Percentiles rank a stretch among this genome's conserved stretches.
These are phyloP conservation scores for Volutella citrinella DNA, from an alignment of 2,329 filamentous ascomycete genomes.

Conservation along the genomic window DNA sequence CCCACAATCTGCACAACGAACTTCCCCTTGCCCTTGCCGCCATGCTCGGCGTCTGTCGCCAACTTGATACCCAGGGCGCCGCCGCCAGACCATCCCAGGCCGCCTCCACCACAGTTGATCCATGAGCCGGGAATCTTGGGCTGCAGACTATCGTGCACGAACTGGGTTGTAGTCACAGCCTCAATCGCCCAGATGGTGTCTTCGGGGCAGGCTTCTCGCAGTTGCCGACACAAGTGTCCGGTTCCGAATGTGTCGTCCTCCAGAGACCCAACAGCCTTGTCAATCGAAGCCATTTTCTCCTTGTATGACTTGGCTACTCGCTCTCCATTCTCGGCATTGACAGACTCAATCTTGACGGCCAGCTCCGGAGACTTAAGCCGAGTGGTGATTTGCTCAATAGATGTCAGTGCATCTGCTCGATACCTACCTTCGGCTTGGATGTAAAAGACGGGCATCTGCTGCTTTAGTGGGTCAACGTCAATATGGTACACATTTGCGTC, in stretches of 20 bases:
- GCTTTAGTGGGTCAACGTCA: conserved; percentile 64
- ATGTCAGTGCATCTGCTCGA: conserved; percentile 60
- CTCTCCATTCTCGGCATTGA: conserved; percentile 27
- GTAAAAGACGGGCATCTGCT: conserved; percentile 73
- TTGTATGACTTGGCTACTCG: conserved; percentile 56
- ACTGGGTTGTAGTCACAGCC: conserved; percentile 68
- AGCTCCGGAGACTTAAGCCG: conserved; percentile 51
- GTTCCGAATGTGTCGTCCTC: conserved; percentile 51
- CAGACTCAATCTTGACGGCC: conserved; percentile 33
- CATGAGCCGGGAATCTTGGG: conserved; percentile 66
- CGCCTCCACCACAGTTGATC: conserved; percentile 80
- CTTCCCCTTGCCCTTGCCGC: conserved; percentile 41
- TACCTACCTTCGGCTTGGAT: conserved; percentile 64
- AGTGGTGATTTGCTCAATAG: conserved; percentile 67
- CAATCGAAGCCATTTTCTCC: conserved; percentile 58
- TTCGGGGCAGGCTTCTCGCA: conserved; percentile 32
- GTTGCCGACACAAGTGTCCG: conserved; percentile 32
- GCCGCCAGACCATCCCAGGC: conserved; percentile 78
- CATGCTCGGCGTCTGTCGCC: conserved; percentile 46
- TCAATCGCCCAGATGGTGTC: conserved; percentile 74
- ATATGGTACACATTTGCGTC: conserved; percentile 60
- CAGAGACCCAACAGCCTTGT: conserved; percentile 53
- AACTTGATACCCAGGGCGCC: conserved; percentile 75
- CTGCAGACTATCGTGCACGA: conserved; percentile 70
- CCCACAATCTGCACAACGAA: conserved; percentile 56